Evolutionary conservation across 345 rosid species (phyloP), one percentile per base, ranked within the genome.

Genomic region (Salix koriyanagi): DNA sequence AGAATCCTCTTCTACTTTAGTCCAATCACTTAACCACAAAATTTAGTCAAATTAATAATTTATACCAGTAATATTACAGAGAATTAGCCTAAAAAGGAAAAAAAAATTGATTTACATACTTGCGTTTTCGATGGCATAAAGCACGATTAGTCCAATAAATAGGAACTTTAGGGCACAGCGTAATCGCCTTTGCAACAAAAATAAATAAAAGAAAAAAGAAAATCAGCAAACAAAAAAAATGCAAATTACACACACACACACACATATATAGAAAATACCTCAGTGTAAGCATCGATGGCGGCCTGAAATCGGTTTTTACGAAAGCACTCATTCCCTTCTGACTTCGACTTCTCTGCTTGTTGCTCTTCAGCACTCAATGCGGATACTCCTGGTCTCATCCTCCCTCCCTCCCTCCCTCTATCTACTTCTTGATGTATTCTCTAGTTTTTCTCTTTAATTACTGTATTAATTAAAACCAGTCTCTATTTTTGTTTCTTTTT

Each of bases 61-160:
- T 42, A 42, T 42, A 42, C 46, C 46, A 42, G 13, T 42, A 42
- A 42, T 42, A 42, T 42, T 42, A 42, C 19, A 70, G 10, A 48
- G 19, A 13, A 13, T 46, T 12, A 5, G 14, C 52, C 5, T 14
- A 32, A 12, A 69, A 52, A 15, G 9, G 39, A 12, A 18, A 13
- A 18, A 13, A 72, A 69, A 16, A 34, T 48, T 48, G 21, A 7
- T 56, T 41, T 78, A 77, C 96, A 86, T 88, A 93, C 99, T 93
- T 93, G 84, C 96, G 92, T 82, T 77, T 91, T 78, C 79, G 89
- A 84, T 95, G 92, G 79, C 98, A 95, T 44, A 90, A 88, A 50
- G 99, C 98, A 56, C 99, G 97, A 83, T 95, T 95, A 2, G 97
- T 93, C 96, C 91, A 93, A 83, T 93, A 93, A 12, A 92, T 82